Conservation (phyloP, 1,284 basidiomycete species). For the Neonothopanus nambi region DNA sequence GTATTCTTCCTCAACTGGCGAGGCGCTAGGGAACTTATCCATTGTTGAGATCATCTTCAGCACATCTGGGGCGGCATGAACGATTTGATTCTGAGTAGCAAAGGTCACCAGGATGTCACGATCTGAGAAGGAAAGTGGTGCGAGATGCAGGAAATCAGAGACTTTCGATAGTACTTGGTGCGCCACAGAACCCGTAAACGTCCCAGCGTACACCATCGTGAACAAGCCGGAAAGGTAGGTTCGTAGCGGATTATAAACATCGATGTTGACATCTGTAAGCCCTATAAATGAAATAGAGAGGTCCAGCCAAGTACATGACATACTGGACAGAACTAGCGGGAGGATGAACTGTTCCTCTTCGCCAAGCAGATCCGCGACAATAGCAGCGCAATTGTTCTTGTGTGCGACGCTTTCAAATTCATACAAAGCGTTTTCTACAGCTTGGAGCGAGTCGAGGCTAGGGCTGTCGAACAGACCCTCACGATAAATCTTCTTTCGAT, state of each 20-base stretch:
- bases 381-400: neutral
- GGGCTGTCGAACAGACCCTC: constrained; percentile 6
- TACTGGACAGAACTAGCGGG: constrained; percentile 16
- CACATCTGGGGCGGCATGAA: neutral
- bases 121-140: neutral
- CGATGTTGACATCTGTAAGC: constrained; percentile 4
- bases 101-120: neutral
- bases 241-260: neutral
- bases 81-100: neutral
- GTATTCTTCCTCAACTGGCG: neutral
- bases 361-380: constrained; percentile 5
- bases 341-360: constrained; percentile 4
- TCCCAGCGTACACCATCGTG: neutral
- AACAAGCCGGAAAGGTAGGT: constrained; percentile 9
- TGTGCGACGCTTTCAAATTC: constrained; percentile 7
- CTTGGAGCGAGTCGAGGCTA: constrained; percentile 6
- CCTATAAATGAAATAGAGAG: neutral
- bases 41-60: constrained; percentile 1
- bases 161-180: constrained; percentile 7
- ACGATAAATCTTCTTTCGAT: constrained; percentile 1
- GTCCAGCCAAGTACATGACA: neutral
- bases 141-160: constrained; percentile 12
- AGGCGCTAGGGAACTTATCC: constrained; percentile 2
- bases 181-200: neutral
- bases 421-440: constrained; percentile 5